Conservation (phyloP, 371 early-diverging fungal species). For the Massospora cicadina region DNA sequence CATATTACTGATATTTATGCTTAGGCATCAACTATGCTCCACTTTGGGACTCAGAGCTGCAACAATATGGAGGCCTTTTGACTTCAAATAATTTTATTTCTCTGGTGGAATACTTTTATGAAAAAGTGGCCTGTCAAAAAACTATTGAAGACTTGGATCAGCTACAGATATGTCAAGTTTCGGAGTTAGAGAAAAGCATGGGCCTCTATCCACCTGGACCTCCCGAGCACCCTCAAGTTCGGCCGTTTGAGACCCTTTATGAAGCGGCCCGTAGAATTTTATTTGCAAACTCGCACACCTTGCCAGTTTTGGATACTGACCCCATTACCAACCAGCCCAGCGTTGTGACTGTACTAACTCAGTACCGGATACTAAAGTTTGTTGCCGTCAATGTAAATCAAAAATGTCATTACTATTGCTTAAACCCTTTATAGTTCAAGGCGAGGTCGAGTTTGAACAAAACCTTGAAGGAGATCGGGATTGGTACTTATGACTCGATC, state of each 20-base stretch:
- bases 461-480: slow-evolving; percentile 52
- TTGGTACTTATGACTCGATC: slow-evolving; percentile 69
- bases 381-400: slow-evolving; percentile 62
- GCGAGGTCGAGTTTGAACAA: slow-evolving; percentile 33
- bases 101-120: slow-evolving; percentile 77
- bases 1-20: neutral
- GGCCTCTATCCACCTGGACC: slow-evolving; percentile 33
- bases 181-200: slow-evolving; percentile 33
- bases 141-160: slow-evolving; percentile 72
- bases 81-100: slow-evolving; percentile 85
- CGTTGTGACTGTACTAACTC: slow-evolving; percentile 79
- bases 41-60: slow-evolving; percentile 62
- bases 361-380: slow-evolving; percentile 77
- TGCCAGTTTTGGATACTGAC: slow-evolving; percentile 71
- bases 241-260: slow-evolving; percentile 62
- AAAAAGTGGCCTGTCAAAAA: slow-evolving; percentile 49
- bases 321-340: slow-evolving; percentile 56
- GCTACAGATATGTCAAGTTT: slow-evolving; percentile 52
- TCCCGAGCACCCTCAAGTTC: slow-evolving; percentile 27
- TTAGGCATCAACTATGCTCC: slow-evolving; percentile 86
- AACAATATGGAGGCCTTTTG: slow-evolving; percentile 78
- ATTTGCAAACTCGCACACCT: slow-evolving; percentile 59
- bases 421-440: slow-evolving; percentile 31
- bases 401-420: slow-evolving; percentile 9
- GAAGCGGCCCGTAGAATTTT: slow-evolving; percentile 60